phyloP scores from a whole-genome alignment of 2,329 filamentous ascomycete species.

The Pseudogymnoascus sp. region DNA sequence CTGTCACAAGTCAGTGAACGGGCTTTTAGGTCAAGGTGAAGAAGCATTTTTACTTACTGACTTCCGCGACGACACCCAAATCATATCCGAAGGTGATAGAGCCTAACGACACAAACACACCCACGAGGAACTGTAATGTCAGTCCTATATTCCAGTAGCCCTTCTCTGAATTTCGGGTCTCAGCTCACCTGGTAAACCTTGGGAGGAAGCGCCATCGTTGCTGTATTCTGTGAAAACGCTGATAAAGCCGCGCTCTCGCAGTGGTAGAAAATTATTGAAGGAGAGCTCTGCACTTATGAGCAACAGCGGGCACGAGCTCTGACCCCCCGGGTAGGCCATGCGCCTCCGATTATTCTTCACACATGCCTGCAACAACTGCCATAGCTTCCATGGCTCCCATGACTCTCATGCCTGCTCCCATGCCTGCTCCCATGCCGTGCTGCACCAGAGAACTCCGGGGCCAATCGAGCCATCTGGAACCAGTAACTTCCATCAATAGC shows the following conservation, averaged over 20 bases:
- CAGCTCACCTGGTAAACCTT: conserved; percentile 31
- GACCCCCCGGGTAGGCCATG: neutral
- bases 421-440: neutral
- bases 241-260: neutral
- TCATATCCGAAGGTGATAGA: conserved; percentile 48
- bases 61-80: conserved; percentile 43
- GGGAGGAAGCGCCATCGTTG: conserved; percentile 35
- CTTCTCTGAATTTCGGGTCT: neutral
- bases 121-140: conserved; percentile 38
- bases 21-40: neutral
- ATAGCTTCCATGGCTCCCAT: neutral
- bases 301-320: neutral
- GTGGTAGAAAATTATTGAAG: neutral
- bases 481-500: neutral
- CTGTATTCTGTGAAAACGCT: neutral
- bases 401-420: neutral
- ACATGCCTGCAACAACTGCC: neutral
- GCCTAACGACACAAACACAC: conserved; percentile 47
- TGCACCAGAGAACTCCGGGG: neutral
- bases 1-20: conserved; percentile 15
- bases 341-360: neutral
- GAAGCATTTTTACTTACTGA: conserved; percentile 17
- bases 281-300: neutral
- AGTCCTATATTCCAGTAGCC: neutral
- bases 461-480: neutral